These are phyloP conservation scores for Pigoraptor vietnamica DNA, from an alignment of 78 protist genomes.

Conservation along the genomic window DNA sequence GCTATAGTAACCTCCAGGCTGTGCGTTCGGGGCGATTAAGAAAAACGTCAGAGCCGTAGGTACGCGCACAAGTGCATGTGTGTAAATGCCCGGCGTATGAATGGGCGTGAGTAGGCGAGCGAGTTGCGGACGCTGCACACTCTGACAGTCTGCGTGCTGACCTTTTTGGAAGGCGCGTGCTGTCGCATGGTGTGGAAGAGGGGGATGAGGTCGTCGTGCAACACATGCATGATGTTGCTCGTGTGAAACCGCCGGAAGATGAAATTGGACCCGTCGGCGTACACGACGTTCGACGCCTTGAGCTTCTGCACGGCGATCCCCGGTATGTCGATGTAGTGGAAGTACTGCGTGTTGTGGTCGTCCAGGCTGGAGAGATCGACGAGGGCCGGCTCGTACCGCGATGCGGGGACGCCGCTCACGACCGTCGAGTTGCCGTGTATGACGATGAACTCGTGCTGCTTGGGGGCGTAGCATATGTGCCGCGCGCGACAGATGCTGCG, in stretches of 20 bases:
- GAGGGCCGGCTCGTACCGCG: not conserved
- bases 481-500: not conserved
- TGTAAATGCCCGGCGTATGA: not conserved
- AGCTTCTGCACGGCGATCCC: not conserved
- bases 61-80: too few relatives aligned
- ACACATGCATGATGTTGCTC: conserved; percentile 7
- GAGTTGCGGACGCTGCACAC: too few relatives aligned
- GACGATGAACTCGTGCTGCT: not conserved
- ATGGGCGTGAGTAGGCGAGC: too few relatives aligned
- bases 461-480: not conserved
- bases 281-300: not conserved
- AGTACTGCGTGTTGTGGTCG: not conserved
- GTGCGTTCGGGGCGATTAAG: not conserved
- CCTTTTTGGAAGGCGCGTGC: not conserved
- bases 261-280: not conserved
- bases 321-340: not conserved
- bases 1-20: not conserved
- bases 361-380: not conserved
- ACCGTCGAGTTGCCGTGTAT: not conserved
- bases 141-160: too few relatives aligned
- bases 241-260: not conserved
- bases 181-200: not conserved
- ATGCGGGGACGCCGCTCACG: not conserved
- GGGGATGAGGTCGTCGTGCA: conserved; percentile 11
- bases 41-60: too few relatives aligned